Base-by-base conservation (phyloP, 306 rosid genomes). In the Psophocarpus tetragonolobus region DNA sequence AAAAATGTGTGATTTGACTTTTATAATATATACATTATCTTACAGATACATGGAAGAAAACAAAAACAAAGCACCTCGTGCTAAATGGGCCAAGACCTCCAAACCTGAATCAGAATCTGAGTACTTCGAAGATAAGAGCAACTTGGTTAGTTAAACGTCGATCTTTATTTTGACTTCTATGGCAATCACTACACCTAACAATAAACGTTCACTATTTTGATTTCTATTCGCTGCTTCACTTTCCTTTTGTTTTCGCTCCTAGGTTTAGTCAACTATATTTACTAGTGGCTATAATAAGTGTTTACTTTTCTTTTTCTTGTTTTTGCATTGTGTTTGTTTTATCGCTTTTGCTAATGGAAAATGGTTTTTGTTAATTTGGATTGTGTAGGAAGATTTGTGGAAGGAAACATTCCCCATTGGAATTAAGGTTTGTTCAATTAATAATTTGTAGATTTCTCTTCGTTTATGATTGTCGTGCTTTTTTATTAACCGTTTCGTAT, bases 51-150 rank as follows among this genome's bases (percentile, higher is more conserved):
- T n/a, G n/a, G 71, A 71, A 39, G 72, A 79, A 10, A 78, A 77
- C 38, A 75, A 32, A 3, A 1, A 45, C 47, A 78, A 82, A 56
- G 47, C 65, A 38, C 61, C 87, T 29, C 84, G 82, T 36, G 78
- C 90, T 35, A 91, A 91, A 83, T 90, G 88, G 23, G 84, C 77
- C 61, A 88, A 80, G 81, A 60, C 83, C n/a, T 18, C 89, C 14
- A 83, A 87, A 14, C 85, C 90, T 10, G 73, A 80, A 32, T 20
- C 83, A 57, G 83, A 87, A 30, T 84, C 86, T 7, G 84, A 87
- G 39, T 87, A 78, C 84, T 81, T 87, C 58, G 83, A 87, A 79
- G 90, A 87, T 38, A 75, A 84, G 78, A 88, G 90, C 57, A 87
- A 87, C 80, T 84, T 87, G 88, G 90, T 87, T 57, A 15, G 47